Evolutionary conservation across 2,329 filamentous ascomycete genomes (phyloP).

Genomic region (Talaromyces sp.): DNA sequence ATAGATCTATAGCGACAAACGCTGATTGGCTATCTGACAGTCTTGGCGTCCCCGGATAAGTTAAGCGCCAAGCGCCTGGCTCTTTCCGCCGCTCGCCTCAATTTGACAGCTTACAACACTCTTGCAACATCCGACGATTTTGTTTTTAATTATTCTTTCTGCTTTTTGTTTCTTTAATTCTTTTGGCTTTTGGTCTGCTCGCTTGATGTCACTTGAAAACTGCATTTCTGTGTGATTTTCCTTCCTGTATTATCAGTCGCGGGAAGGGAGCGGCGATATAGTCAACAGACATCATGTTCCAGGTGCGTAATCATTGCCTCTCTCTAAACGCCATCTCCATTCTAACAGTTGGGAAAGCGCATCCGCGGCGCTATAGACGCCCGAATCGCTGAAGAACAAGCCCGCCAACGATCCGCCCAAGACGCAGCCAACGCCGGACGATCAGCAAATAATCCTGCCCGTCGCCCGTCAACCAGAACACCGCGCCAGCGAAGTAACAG

Average conservation of each 20-base stretch:
- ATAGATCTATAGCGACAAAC: background rate
- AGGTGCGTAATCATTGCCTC: conserved; percentile 19
- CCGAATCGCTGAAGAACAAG: conserved; percentile 86
- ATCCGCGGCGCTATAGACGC: conserved; percentile 80
- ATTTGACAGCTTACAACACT: conserved; percentile 5
- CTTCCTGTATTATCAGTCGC: background rate
- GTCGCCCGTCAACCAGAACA: conserved; percentile 29
- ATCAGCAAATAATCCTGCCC: conserved; percentile 40
- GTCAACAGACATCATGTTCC: conserved; percentile 25
- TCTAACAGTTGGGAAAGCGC: conserved; percentile 53
- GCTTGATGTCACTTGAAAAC: background rate
- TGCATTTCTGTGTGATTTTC: background rate
- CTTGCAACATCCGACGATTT: background rate
- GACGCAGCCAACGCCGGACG: conserved; percentile 35
- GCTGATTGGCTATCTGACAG: background rate
- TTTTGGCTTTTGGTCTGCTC: background rate
- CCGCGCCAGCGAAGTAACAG: conserved; percentile 33
- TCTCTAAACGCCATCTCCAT: background rate
- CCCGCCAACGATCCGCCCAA: conserved; percentile 59
- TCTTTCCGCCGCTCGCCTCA: background rate
- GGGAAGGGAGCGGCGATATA: conserved; percentile 19
- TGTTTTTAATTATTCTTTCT: background rate
- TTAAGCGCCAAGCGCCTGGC: background rate
- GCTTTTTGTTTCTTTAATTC: background rate
- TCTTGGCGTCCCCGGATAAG: background rate